These are phyloP conservation scores for Triticum dicoccoides DNA, from an alignment of 176 grass and related monocot genomes.

Conservation along the genomic window DNA sequence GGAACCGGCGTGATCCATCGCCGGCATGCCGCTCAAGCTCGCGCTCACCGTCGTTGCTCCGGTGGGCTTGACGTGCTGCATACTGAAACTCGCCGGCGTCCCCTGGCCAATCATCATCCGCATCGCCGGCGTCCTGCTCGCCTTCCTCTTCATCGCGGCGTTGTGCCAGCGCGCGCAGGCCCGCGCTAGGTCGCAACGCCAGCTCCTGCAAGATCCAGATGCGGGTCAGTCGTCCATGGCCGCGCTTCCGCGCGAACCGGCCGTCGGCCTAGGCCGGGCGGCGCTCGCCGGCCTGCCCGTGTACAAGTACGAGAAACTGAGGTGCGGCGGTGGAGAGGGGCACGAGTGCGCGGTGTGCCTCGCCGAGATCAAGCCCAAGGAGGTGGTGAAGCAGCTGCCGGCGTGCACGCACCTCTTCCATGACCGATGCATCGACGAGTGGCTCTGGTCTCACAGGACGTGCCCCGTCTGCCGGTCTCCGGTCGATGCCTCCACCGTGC, in stretches of 20 bases:
- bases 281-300: neutral
- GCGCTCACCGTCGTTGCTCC: conserved; percentile 1
- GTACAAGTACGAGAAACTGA: conserved; percentile 27
- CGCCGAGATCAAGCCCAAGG: conserved; percentile 16
- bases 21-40: conserved; percentile 26
- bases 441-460: conserved; percentile 40
- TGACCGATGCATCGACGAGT: conserved; percentile 41
- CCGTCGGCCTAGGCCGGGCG: neutral
- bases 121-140: neutral
- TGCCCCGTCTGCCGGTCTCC: conserved; percentile 51
- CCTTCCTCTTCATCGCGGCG: conserved; percentile 2
- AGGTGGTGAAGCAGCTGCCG: conserved; percentile 37
- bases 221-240: neutral
- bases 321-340: neutral
- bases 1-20: neutral
- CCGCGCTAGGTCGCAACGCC: neutral
- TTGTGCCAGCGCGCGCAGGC: conserved; percentile 3
- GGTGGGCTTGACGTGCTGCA: neutral
- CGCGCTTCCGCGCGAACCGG: neutral
- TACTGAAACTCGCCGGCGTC: neutral
- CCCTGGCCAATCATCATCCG: neutral
- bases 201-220: neutral
- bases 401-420: conserved; percentile 59
- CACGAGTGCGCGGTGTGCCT: conserved; percentile 39
- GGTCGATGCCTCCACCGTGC: neutral